These are phyloP conservation scores for Canavalia gladiata DNA, from an alignment of 306 rosid species.

Conservation along the genomic window DNA sequence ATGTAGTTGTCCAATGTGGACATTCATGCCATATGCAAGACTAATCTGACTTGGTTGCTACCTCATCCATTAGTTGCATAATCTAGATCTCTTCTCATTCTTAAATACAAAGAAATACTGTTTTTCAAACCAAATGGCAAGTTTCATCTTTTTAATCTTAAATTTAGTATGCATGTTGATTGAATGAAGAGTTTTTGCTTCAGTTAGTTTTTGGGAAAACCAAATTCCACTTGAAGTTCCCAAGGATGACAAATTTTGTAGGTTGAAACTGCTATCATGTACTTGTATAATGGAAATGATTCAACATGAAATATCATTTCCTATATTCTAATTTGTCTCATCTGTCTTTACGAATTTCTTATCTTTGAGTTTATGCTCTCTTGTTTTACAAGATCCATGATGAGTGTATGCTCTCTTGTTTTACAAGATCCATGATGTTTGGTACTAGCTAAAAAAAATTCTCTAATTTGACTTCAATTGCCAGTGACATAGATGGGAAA, in stretches of 20 bases:
- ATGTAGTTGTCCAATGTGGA: conserved; percentile 30
- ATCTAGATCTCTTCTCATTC: conserved; percentile 18
- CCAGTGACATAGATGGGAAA: conserved; percentile 20
- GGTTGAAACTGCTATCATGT: conserved; percentile 29
- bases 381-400: conserved; percentile 21
- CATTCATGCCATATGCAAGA: background rate
- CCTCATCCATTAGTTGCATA: conserved; percentile 8
- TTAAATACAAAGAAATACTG: conserved; percentile 14
- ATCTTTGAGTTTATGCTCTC: background rate
- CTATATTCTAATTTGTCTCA: conserved; percentile 21
- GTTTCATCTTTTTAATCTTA: conserved; percentile 34
- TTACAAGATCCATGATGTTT: conserved; percentile 28
- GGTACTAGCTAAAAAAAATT: conserved; percentile 27
- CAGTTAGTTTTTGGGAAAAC: conserved; percentile 25
- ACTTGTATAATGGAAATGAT: conserved; percentile 32
- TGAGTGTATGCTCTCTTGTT: background rate
- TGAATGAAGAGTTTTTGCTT: conserved; percentile 37
- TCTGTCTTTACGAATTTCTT: conserved; percentile 39
- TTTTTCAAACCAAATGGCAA: conserved; percentile 16
- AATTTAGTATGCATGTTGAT: conserved; percentile 22
- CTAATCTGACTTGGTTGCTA: conserved; percentile 27
- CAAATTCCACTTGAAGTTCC: conserved; percentile 16
- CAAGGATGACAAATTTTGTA: conserved; percentile 19
- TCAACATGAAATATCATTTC: conserved; percentile 7
- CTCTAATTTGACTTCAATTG: conserved; percentile 33